Conservation (phyloP, 208 protist genomes). For the Tritrichomonas foetus region DNA sequence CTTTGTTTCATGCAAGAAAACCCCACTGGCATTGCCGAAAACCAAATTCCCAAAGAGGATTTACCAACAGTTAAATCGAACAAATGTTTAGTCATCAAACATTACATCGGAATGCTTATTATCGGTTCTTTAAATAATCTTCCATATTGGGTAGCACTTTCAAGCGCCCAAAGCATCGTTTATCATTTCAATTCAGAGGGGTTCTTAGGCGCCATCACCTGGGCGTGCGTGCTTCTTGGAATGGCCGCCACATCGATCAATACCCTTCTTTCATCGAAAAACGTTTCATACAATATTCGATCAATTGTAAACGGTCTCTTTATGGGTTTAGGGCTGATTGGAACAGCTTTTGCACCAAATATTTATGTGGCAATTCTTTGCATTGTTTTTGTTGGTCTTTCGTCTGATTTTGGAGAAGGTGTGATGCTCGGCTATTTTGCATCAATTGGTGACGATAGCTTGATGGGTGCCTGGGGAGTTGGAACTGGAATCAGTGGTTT, state of each 20-base stretch:
- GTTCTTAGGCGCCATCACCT: background rate
- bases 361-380: background rate
- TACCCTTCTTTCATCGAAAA: background rate
- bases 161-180: background rate
- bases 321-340: background rate
- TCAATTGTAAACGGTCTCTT: background rate
- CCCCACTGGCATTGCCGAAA: too few species aligned
- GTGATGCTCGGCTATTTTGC: slow-evolving; percentile 29
- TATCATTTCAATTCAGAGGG: background rate
- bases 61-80: too few species aligned
- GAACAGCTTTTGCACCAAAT: background rate
- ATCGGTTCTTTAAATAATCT: slow-evolving; percentile 13
- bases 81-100: too few species aligned
- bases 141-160: background rate
- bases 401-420: background rate
- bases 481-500: background rate
- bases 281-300: slow-evolving; percentile 27
- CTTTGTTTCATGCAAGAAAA: too few species aligned
- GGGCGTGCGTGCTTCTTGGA: background rate
- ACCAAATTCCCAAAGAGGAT: too few species aligned
- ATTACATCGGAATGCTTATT: background rate
- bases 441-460: background rate
- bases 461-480: background rate
- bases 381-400: background rate
- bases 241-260: background rate